Percentiles rank a stretch among this genome's conserved stretches.
phyloP scores from a whole-genome alignment of 345 rosid genomes.

The Geranium rotundifolium region DNA sequence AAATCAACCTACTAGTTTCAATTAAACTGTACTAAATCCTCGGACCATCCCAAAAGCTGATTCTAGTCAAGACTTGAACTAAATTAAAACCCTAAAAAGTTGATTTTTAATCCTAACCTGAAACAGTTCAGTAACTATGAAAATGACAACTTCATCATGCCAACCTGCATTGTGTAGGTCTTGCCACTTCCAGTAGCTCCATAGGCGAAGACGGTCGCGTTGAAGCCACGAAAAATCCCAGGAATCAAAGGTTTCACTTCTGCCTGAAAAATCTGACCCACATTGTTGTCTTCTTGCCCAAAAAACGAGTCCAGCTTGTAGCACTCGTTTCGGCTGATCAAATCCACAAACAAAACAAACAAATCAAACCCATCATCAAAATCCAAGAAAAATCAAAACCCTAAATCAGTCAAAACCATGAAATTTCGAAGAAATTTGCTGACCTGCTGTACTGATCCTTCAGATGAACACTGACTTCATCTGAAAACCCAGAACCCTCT shows the following conservation, averaged over 20 bases:
- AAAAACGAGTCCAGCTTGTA: conserved; percentile 75
- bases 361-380: background rate
- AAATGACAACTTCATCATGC: background rate
- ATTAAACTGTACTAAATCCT: background rate
- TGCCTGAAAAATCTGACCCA: conserved; percentile 45
- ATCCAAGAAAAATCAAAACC: background rate
- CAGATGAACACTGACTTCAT: conserved; percentile 54
- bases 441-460: conserved; percentile 67
- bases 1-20: too few species aligned
- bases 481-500: conserved; percentile 12
- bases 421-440: background rate
- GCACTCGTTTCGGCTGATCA: conserved; percentile 64
- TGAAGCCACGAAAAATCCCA: conserved; percentile 52
- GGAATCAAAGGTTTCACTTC: conserved; percentile 68
- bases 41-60: background rate
- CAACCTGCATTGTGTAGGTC: conserved; percentile 90
- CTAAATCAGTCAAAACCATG: background rate
- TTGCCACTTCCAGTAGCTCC: conserved; percentile 98
- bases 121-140: background rate
- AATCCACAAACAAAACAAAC: conserved; percentile 11
- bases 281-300: conserved; percentile 49
- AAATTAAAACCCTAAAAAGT: background rate
- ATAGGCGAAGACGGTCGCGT: conserved; percentile 77
- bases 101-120: background rate
- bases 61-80: background rate